These are phyloP conservation scores for Geotrichum fermentans DNA, from an alignment of 1,139 yeast genomes.

Conservation along the genomic window DNA sequence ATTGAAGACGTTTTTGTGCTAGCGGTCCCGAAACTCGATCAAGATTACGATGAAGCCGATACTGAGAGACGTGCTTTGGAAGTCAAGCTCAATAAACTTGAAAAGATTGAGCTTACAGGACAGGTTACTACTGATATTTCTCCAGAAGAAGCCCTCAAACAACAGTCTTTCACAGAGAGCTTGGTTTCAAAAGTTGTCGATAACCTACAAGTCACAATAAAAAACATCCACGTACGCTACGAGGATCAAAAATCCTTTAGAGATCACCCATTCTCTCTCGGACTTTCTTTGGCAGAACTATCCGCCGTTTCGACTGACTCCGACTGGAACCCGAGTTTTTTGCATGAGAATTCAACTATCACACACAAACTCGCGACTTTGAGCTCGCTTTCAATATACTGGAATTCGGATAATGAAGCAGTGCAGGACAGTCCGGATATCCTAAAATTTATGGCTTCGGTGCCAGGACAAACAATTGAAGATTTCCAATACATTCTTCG, in stretches of 20 bases:
- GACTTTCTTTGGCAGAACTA: conserved; percentile 73
- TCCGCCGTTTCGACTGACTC: conserved; percentile 89
- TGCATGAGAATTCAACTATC: conserved; percentile 60
- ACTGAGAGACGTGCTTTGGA: conserved; percentile 59
- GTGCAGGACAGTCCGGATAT: conserved; percentile 24
- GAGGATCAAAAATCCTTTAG: conserved; percentile 57
- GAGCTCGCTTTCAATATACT: conserved; percentile 69
- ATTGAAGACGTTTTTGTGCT: conserved; percentile 82
- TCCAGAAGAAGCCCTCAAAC: conserved; percentile 48
- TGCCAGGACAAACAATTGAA: conserved; percentile 26
- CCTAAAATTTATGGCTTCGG: conserved; percentile 33
- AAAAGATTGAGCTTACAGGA: conserved; percentile 47
- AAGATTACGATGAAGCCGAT: conserved; percentile 56
- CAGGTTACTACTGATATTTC: conserved; percentile 29
- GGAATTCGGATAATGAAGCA: conserved; percentile 67
- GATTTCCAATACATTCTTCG: conserved; percentile 61
- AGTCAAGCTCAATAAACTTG: conserved; percentile 59
- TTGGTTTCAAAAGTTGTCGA: conserved; percentile 85
- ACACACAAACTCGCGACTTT: conserved; percentile 76
- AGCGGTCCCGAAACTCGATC: conserved; percentile 66
- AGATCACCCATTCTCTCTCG: conserved; percentile 68
- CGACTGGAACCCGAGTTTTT: conserved; percentile 79
- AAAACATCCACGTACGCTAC: conserved; percentile 86
- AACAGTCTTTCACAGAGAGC: conserved; percentile 81
- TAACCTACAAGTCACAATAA: conserved; percentile 83